phyloP scores from a whole-genome alignment of 352 stramenopile species.

The Phytophthora litchii region DNA sequence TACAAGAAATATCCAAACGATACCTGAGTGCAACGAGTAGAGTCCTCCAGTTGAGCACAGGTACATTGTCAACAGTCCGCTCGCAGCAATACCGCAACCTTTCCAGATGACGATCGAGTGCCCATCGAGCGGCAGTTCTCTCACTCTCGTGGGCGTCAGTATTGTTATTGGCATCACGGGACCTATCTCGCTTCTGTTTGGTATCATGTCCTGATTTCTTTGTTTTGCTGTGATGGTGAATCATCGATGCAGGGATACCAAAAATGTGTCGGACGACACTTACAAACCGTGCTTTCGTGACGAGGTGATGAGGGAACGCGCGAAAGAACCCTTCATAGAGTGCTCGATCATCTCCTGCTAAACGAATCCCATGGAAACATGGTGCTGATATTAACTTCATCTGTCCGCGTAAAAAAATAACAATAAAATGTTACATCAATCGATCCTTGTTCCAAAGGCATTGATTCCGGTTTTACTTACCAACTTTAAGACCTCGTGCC shows the following conservation, averaged over 20 bases:
- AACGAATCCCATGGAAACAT: slow-evolving; percentile 51
- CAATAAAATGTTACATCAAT: slow-evolving; percentile 1
- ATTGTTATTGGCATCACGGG: slow-evolving; percentile 7
- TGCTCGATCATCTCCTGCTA: slow-evolving; percentile 63
- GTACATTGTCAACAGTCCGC: slow-evolving; percentile 50
- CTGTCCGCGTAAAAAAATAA: slow-evolving; percentile 15
- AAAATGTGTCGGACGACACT: slow-evolving; percentile 69
- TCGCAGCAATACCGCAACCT: slow-evolving; percentile 70
- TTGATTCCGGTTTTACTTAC: slow-evolving; percentile 23
- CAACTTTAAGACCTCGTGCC: slow-evolving; percentile 59
- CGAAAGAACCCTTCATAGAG: slow-evolving; percentile 77
- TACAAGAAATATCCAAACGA: neutral
- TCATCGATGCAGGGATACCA: slow-evolving; percentile 34
- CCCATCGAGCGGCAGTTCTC: slow-evolving; percentile 10
- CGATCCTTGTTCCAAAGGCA: neutral
- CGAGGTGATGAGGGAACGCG: slow-evolving; percentile 69
- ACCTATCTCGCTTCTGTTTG: slow-evolving; percentile 1
- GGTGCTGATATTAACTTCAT: slow-evolving; percentile 45
- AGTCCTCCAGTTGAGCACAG: slow-evolving; percentile 70
- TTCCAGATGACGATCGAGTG: slow-evolving; percentile 62
- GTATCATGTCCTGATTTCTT: slow-evolving; percentile 3
- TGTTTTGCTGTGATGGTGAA: slow-evolving; percentile 27
- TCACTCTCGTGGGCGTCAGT: slow-evolving; percentile 11
- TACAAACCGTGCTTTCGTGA: slow-evolving; percentile 70
- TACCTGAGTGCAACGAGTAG: slow-evolving; percentile 66